Evolutionary conservation across 129 eudicot species (phyloP), one percentile per base, ranked within the genome.

Genomic region (Kitagawia praeruptora): DNA sequence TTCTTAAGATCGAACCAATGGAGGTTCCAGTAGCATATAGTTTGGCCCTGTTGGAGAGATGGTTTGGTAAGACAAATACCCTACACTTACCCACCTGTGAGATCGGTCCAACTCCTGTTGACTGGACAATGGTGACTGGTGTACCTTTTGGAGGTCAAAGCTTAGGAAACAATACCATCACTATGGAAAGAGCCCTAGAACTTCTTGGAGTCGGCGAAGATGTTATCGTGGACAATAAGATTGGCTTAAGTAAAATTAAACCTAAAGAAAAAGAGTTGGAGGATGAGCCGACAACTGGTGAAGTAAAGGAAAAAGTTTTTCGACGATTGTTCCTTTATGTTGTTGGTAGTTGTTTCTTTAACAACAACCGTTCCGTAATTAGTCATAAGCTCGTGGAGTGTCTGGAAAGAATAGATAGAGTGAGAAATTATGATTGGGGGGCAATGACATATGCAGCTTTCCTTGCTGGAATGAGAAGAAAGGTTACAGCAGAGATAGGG

Each of bases 381-480:
- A 47, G 37, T 48, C 51, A 47, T 18, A 58, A 14, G 64, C 78
- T 75, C 37, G 78, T 75, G n/a, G 15, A 28, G 51, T 47, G 51
- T 28, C 64, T 75, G 78, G 64, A 75, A 53, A 56, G 51, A 46
- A 48, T 75, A 11, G 78, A 75, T 48, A 42, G 27, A 34, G 78
- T 48, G 41, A 40, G 64, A 47, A 45, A 23, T 15, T 75, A 75
- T 75, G 64, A 75, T 75, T 75, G 78, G 78, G 78, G 78, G 19
- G 41, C 44, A 11, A 64, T 78, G 25, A 78, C 81, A 25, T 78
- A 11, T 78, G 75, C 81, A 13, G 81, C 81, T 2, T 78, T 78
- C 16, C 81, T 78, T 25, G 54, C 75, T 64, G 81, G 81, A 53
- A 78, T 78, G 81, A 78, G 81, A 46, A 78, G 81, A 66, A 78